Percentiles rank a stretch among this genome's conserved stretches.
These are phyloP conservation scores for Calocera cornea DNA, from an alignment of 768 basidiomycete species.

Conservation along the genomic window DNA sequence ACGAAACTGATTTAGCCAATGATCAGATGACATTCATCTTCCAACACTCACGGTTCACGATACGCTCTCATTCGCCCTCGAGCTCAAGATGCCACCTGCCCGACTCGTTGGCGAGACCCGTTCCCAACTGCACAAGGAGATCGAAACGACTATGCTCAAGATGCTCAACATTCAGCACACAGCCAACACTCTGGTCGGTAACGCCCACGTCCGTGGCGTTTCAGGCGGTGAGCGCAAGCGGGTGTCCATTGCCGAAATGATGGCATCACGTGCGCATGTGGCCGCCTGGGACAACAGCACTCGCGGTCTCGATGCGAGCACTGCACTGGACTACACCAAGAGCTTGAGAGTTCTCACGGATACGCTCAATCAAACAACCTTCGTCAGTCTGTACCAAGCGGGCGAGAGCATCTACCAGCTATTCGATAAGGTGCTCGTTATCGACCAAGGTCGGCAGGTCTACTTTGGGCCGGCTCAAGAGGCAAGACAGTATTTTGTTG, in stretches of 20 bases:
- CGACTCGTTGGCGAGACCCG: slow-evolving; percentile 26
- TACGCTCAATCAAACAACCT: slow-evolving; percentile 28
- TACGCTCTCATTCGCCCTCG: slow-evolving; percentile 47
- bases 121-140: slow-evolving; percentile 27
- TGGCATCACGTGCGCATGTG: slow-evolving; percentile 14
- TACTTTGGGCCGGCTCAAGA: slow-evolving; percentile 32
- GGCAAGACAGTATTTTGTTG: slow-evolving; percentile 33
- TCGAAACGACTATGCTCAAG: slow-evolving; percentile 42
- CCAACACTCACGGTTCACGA: slow-evolving; percentile 69
- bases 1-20: too few species aligned
- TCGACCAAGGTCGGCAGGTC: slow-evolving; percentile 37
- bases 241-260: slow-evolving; percentile 20
- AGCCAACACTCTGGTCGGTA: slow-evolving; percentile 58
- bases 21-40: slow-evolving; percentile 63
- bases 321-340: slow-evolving; percentile 36
- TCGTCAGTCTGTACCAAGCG: slow-evolving; percentile 37
- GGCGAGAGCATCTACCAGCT: slow-evolving; percentile 20
- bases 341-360: slow-evolving; percentile 33
- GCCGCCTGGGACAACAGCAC: slow-evolving; percentile 19
- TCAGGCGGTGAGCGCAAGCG: slow-evolving; percentile 31
- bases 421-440: slow-evolving; percentile 36
- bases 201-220: slow-evolving; percentile 48
- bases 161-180: slow-evolving; percentile 67
- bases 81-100: slow-evolving; percentile 29
- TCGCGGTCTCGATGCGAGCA: slow-evolving; percentile 22